phyloP scores from a whole-genome alignment of 805 yeast species.

The Ogataea haglerorum region DNA sequence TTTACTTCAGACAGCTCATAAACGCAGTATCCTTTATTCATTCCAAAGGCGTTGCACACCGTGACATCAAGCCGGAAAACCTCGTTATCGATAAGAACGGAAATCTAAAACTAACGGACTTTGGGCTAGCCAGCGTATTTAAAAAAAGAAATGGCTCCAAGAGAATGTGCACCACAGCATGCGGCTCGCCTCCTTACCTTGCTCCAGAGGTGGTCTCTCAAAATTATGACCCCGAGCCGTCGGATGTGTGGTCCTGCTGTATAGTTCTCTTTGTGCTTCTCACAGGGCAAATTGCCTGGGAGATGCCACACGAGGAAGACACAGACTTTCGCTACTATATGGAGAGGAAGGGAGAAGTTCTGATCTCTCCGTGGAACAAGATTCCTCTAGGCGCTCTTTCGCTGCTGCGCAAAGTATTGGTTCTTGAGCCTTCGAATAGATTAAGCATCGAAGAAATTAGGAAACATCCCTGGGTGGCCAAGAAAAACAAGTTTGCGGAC shows the following conservation, averaged over 20 bases:
- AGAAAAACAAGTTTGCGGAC: constrained; percentile 41
- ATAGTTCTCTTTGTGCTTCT: constrained; percentile 58
- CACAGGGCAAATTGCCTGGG: constrained; percentile 73
- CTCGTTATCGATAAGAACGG: constrained; percentile 60
- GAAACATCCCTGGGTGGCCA: constrained; percentile 54
- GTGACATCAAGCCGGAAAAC: constrained; percentile 70
- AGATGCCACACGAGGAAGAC: constrained; percentile 54
- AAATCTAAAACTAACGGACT: constrained; percentile 70
- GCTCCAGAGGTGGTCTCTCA: constrained; percentile 66
- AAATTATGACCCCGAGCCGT: constrained; percentile 50
- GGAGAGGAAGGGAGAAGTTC: constrained; percentile 43
- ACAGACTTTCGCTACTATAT: constrained; percentile 36
- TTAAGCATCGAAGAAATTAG: constrained; percentile 39
- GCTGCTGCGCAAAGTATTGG: constrained; percentile 49
- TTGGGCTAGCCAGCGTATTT: constrained; percentile 68
- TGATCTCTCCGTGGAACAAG: constrained; percentile 52
- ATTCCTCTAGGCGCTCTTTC: constrained; percentile 48
- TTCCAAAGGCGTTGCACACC: constrained; percentile 58
- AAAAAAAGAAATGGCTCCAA: constrained; percentile 45
- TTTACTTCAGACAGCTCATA: constrained; percentile 63
- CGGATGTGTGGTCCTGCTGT: constrained; percentile 73
- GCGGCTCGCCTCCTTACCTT: constrained; percentile 76
- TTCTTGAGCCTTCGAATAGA: constrained; percentile 46
- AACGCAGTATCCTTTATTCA: constrained; percentile 62
- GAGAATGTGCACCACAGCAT: constrained; percentile 47